Evolutionary conservation across 495 filamentous ascomycete genomes (phyloP), one percentile per base, ranked within the genome.

Genomic region (Gamarada debralockiae): DNA sequence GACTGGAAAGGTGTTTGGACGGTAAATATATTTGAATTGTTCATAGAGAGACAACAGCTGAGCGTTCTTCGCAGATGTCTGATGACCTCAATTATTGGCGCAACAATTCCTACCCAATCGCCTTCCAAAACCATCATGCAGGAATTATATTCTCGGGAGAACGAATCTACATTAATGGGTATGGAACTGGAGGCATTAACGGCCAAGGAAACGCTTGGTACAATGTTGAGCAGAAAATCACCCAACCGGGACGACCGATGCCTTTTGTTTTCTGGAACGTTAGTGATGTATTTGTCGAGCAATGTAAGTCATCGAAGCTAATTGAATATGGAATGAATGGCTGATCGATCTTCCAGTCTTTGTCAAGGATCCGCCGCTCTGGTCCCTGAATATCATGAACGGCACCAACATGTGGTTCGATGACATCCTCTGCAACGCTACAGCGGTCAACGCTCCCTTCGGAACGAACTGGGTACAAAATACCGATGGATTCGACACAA

Each of bases 181-280:
- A 74, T 54, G 69, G 67, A 2, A 80, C 71, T 3, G 76, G 75
- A 15, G 74, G 74, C 8, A 77, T 82, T 50, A 56, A 79, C 47
- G 78, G 78, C 24, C 78, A 78, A 51, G 77, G 79, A 10, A 63
- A 76, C 40, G 42, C 63, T 3, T 76, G 73, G 73, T 74, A 76
- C 43, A 66, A 54, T 38, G 67, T 56, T 14, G 72, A 77, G 57
- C 18, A 58, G 17, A 65, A 57, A 5, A 59, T 49, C 40, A 81
- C 78, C 0, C 68, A 71, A 56, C 68, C 71, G 18, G 76, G 78
- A 15, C 65, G 77, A 23, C 78, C 77, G 1, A 82, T 82, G 77
- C 77, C 79, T 1, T 81, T 83, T 48, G 79, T 83, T 0, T 76
- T 77, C 43, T 83, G 78, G 78, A 83, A 81, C 58, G 73, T 78